Evolutionary conservation across 768 basidiomycete species (phyloP), one percentile per base, ranked within the genome.

Genomic region (Suillus occidentalis): DNA sequence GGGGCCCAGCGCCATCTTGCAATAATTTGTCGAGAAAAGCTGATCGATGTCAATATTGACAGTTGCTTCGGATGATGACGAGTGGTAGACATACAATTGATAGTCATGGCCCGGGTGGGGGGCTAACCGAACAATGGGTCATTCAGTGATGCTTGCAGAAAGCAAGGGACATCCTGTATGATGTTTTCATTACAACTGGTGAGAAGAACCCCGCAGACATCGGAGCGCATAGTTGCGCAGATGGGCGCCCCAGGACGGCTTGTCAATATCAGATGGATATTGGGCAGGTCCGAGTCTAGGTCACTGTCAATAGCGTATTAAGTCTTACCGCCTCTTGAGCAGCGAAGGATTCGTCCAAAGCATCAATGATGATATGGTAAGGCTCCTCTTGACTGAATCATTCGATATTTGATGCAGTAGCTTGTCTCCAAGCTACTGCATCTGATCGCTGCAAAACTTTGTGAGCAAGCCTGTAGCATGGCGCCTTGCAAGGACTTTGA

Each of bases 371-470:
- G 3, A 71, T 56, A 42, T 2, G 2, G n/a, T 22, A 49, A 22
- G 47, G 47, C 2, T 22, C 12, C n/a, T 49, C 68, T 58, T 1
- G 67, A 64, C 0, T 56, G 61, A 13, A 65, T 28, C 13, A 40
- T 40, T 58, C 22, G 62, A 49, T 9, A 31, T 45, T 6, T 20
- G 55, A 61, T 40, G 34, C 34, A 34, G 62, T 28, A 68, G 69
- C 34, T 70, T 67, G 43, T 13, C 52, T 42, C 69, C 64, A 10
- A 70, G 64, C 43, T 67, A 62, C 28, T 63, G 61, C 13, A 66
- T 49, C 42, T 67, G 70, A n/a, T 62, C 64, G 28, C 64, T 65
- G 53, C 53, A 31, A 55, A 20, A 55, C 12, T 55, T 53, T 36
- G 34, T 7, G 34, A 34, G 34, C 6, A 34, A 25, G n/a, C 25